Evolutionary conservation across 108 stramenopile species (phyloP).

Genomic region (Cylindrotheca closterium): DNA sequence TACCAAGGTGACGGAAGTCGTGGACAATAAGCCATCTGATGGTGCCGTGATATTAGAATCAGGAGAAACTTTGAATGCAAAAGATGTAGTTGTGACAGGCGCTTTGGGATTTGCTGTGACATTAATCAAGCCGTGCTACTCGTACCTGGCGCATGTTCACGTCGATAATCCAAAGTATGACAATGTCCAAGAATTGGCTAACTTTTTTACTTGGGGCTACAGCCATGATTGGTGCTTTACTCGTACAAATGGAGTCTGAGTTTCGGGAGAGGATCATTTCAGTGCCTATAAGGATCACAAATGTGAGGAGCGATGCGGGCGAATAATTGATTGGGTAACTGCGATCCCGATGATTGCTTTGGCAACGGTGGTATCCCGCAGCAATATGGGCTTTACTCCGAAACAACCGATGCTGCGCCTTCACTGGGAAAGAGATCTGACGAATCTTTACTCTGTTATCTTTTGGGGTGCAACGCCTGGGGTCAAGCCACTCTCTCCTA

Average conservation of each 20-base stretch:
- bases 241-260: conserved; percentile 25
- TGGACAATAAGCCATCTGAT: too few relatives aligned
- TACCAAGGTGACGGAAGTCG: conserved; percentile 19
- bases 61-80: too few relatives aligned
- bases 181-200: conserved; percentile 26
- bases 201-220: conserved; percentile 48
- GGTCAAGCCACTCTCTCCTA: conserved; percentile 45
- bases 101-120: conserved; percentile 13
- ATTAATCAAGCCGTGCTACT: conserved; percentile 37
- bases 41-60: too few relatives aligned
- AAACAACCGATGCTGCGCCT: conserved; percentile 41
- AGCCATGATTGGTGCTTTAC: conserved; percentile 47
- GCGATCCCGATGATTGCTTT: conserved; percentile 10
- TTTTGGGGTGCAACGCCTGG: conserved; percentile 48
- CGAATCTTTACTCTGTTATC: conserved; percentile 27
- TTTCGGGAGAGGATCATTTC: conserved; percentile 49
- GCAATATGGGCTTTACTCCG: conserved; percentile 44
- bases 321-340: conserved; percentile 27
- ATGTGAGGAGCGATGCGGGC: conserved; percentile 26
- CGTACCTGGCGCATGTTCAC: conserved; percentile 45
- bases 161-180: neutral
- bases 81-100: conserved; percentile 43
- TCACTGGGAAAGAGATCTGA: conserved; percentile 16
- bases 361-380: conserved; percentile 14
- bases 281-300: conserved; percentile 36